These are phyloP conservation scores for Crithidia acanthocephali DNA, from an alignment of 208 protist genomes.

Conservation along the genomic window DNA sequence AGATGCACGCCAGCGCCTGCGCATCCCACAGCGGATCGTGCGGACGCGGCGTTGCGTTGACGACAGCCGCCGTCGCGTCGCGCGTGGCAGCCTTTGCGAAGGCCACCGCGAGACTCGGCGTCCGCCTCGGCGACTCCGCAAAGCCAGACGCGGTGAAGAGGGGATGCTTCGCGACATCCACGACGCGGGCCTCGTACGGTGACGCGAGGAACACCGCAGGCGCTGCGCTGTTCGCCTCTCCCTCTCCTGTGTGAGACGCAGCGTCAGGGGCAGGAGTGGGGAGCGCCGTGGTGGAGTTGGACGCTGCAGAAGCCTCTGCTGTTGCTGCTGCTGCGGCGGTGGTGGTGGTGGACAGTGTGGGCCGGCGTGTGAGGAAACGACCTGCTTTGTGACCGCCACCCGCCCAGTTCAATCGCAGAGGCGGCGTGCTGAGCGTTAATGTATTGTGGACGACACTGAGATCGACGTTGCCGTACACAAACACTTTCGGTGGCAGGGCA, in stretches of 20 bases:
- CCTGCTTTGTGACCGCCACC: background rate
- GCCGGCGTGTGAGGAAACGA: background rate
- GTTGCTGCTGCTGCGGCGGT: background rate
- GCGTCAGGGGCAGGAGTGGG: background rate
- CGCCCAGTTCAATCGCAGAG: background rate
- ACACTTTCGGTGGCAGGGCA: conserved; percentile 42
- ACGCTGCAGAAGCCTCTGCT: background rate
- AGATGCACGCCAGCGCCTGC: conserved; percentile 75
- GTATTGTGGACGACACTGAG: conserved; percentile 51
- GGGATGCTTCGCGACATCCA: conserved; percentile 67
- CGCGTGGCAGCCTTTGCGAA: conserved; percentile 39
- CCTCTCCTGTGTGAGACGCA: background rate
- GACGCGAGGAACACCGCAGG: conserved; percentile 21
- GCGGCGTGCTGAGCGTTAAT: conserved; percentile 29
- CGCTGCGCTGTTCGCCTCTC: background rate
- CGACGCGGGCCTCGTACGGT: conserved; percentile 50
- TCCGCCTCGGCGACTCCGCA: conserved; percentile 22
- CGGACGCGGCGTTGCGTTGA: conserved; percentile 26
- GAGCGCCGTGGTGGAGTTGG: background rate
- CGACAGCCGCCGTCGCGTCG: conserved; percentile 43
- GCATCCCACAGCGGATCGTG: conserved; percentile 89
- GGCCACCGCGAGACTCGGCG: conserved; percentile 45
- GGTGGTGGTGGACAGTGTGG: background rate
- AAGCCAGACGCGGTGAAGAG: conserved; percentile 72
- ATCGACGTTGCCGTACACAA: conserved; percentile 65